A percentile compares a stretch with the other conserved stretches of the same genome.
These are phyloP conservation scores for Solanum gracilifrons DNA, from an alignment of 257 asterid species.

Conservation along the genomic window DNA sequence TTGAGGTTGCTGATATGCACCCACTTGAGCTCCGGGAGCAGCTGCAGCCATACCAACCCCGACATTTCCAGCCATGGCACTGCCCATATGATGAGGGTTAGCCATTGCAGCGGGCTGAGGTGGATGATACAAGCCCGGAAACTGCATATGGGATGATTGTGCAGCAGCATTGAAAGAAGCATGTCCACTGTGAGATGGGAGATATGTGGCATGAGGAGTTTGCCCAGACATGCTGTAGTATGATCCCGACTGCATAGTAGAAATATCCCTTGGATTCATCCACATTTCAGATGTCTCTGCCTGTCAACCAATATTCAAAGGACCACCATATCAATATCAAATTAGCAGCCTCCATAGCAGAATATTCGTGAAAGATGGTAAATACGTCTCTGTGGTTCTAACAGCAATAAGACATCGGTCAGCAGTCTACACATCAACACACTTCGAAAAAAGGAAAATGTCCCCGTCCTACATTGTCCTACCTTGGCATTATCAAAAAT, in stretches of 20 bases:
- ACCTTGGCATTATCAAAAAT: neutral
- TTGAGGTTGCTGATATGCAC: conserved; percentile 88
- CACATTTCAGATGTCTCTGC: conserved; percentile 94
- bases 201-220: conserved; percentile 63
- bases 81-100: conserved; percentile 72
- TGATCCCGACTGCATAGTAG: conserved; percentile 62
- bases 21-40: conserved; percentile 71
- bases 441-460: neutral
- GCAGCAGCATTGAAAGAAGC: conserved; percentile 68
- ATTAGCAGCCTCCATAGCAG: neutral
- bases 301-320: conserved; percentile 16
- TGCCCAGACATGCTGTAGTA: conserved; percentile 84
- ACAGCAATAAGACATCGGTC: neutral
- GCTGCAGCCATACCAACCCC: conserved; percentile 77
- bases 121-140: conserved; percentile 68
- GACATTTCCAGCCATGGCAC: conserved; percentile 62
- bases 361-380: neutral
- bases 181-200: conserved; percentile 78
- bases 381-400: neutral
- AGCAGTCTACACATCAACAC: neutral
- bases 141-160: conserved; percentile 93
- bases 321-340: neutral
- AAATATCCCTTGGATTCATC: conserved; percentile 74
- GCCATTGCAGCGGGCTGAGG: conserved; percentile 49
- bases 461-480: neutral